Evolutionary conservation across 1,139 yeast species (phyloP), one percentile per base, ranked within the genome.

Genomic region (Sugiyamaella paludigena): DNA sequence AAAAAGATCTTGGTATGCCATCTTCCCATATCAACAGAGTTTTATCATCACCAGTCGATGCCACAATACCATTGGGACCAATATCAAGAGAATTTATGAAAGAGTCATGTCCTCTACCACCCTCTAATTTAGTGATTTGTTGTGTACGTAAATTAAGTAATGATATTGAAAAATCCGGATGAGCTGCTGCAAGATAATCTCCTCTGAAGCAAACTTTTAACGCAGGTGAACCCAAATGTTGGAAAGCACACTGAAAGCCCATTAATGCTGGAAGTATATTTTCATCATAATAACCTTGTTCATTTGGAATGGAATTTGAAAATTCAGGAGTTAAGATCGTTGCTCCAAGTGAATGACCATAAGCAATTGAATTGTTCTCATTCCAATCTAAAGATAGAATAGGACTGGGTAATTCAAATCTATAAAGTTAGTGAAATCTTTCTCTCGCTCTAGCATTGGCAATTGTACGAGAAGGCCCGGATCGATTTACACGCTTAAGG

Each of bases 41-140:
- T 24, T 63, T 52, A 47, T 69, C 72, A 50, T 68, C 71, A 13
- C 69, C 67, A 16, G 64, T 58, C 4, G 67, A 58, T 0, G 63
- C 70, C 26, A 68, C 58, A 2, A 56, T 37, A 0, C 72, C 72
- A 26, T 54, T 58, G 8, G 60, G 57, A 0, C 68, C 59, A 15
- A 68, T 58, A 44, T 69, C 73, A n/a, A 69, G 41, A 2, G 60
- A 55, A 43, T 63, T 68, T 8, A 69, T 57, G 36, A 59, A 64
- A 3, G 60, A 60, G 4, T 51, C 47, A 45, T 64, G 70, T 11
- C 66, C 60, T 11, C 58, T 38, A 5, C 54, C 41, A n/a, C 59
- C 61, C 6, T 54, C 59, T 10, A 58, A 52, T 15, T 33, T 41
- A n/a, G 39, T 37, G 2, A 51, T 42, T 19, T 49, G 45, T 33